Evolutionary conservation across 2,329 filamentous ascomycete species (phyloP).

Genomic region (Arthrobotrys pseudoclavata): DNA sequence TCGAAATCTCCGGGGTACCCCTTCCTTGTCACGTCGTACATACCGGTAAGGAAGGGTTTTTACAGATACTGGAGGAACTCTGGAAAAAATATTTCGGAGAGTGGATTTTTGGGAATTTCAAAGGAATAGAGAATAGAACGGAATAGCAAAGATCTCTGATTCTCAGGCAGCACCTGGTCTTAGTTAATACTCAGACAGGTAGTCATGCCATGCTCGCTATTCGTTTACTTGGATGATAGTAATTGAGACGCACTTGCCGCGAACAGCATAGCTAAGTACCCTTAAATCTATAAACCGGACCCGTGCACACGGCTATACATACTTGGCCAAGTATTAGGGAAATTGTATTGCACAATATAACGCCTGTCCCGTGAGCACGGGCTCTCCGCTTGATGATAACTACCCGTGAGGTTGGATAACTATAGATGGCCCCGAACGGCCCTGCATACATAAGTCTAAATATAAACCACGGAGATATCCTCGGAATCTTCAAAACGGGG

Average conservation of each 20-base stretch:
- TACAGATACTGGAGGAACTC: background rate
- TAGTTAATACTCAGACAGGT: background rate
- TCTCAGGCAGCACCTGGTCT: background rate
- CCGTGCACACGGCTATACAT: slow-evolving; percentile 7
- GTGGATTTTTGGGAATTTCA: background rate
- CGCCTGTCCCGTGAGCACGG: slow-evolving; percentile 11
- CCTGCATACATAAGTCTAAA: slow-evolving; percentile 2
- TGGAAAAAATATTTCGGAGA: background rate
- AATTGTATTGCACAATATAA: slow-evolving; percentile 8
- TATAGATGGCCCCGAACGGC: background rate
- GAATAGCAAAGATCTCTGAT: background rate
- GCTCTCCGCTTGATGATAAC: slow-evolving; percentile 18
- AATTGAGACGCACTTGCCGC: background rate
- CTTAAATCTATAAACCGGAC: background rate
- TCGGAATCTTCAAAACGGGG: background rate
- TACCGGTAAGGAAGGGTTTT: background rate
- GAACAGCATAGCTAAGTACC: background rate
- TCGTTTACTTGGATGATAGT: background rate
- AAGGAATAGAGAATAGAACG: background rate
- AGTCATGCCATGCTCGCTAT: background rate
- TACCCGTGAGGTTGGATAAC: slow-evolving; percentile 23
- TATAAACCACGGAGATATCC: slow-evolving; percentile 9
- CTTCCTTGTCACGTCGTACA: slow-evolving; percentile 33
- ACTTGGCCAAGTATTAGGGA: background rate
- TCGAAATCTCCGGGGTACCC: slow-evolving; percentile 32